Evolutionary conservation across 208 protist genomes (phyloP).

Genomic region (Trypanosoma rangeli): DNA sequence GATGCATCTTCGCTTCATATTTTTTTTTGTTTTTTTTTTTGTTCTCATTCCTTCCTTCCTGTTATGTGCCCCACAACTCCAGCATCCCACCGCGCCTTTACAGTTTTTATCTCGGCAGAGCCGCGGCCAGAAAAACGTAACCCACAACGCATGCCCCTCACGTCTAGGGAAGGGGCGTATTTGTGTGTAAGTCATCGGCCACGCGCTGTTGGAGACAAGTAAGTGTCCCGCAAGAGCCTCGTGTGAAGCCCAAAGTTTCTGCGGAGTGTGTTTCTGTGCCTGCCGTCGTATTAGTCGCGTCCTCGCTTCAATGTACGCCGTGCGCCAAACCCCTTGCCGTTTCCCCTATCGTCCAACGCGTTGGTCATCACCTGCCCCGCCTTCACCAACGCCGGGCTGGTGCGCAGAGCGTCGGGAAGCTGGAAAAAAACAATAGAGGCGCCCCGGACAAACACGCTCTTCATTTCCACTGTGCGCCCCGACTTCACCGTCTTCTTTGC

Average conservation of each 20-base stretch:
- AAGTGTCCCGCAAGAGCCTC: not conserved
- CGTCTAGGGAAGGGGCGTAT: not conserved
- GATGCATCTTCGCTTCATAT: not conserved
- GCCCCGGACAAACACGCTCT: conserved; percentile 87
- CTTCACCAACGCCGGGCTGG: conserved; percentile 64
- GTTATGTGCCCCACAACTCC: not conserved
- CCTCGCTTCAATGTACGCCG: conserved; percentile 13
- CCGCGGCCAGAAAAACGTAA: not conserved
- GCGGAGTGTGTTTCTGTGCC: not conserved
- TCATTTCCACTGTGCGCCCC: conserved; percentile 58
- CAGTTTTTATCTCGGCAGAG: not conserved
- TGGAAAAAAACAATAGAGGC: conserved; percentile 92
- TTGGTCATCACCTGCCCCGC: conserved; percentile 59
- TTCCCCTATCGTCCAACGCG: conserved; percentile 66
- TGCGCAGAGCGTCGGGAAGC: conserved; percentile 87
- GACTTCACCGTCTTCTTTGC: conserved; percentile 74
- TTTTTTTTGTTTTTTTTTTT: not conserved
- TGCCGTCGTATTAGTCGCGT: conserved; percentile 5
- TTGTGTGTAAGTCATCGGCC: not conserved
- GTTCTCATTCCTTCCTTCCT: not conserved
- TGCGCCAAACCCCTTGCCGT: conserved; percentile 81
- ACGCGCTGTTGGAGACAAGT: not conserved
- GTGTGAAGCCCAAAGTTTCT: not conserved
- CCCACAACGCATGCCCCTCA: not conserved
- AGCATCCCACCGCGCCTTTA: not conserved